Conservation (phyloP, 495 filamentous ascomycete genomes). For the Letharia lupina region DNA sequence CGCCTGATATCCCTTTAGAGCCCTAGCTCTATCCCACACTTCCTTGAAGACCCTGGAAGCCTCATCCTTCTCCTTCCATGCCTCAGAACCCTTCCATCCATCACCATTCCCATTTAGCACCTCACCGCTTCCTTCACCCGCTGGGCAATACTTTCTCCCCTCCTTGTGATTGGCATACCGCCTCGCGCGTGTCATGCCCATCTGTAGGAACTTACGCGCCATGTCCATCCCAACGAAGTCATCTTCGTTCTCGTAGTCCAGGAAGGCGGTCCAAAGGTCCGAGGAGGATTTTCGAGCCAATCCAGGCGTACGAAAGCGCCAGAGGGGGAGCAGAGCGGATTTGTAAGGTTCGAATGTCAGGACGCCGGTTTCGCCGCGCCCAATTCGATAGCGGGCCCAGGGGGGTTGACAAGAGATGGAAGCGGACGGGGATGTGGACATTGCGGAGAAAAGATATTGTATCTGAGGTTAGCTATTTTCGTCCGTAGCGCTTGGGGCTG, state of each 20-base stretch:
- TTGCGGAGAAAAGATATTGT: not conserved
- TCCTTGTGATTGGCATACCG: constrained; percentile 45
- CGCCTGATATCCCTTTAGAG: constrained; percentile 33
- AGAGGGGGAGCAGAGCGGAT: constrained; percentile 40
- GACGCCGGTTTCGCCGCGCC: constrained; percentile 45
- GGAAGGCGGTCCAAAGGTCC: constrained; percentile 34
- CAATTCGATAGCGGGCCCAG: constrained; percentile 42
- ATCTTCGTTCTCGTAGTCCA: constrained; percentile 32
- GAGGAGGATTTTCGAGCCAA: constrained; percentile 35
- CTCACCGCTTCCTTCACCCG: constrained; percentile 15
- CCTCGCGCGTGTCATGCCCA: constrained; percentile 46
- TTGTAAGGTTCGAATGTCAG: constrained; percentile 49
- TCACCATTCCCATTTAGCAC: constrained; percentile 42
- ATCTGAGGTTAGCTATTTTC: not conserved
- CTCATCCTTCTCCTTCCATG: constrained; percentile 62
- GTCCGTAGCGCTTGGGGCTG: not conserved
- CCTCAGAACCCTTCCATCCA: constrained; percentile 45
- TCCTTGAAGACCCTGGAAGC: constrained; percentile 41
- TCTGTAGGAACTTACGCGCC: constrained; percentile 46
- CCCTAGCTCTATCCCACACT: constrained; percentile 37
- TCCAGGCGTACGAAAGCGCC: constrained; percentile 40
- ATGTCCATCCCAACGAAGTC: constrained; percentile 50
- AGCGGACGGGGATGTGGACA: constrained; percentile 14
- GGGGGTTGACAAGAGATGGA: constrained; percentile 45
- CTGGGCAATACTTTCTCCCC: constrained; percentile 37